Base-by-base conservation (phyloP, 371 early-diverging fungal genomes). In the Catenaria anguillulae region DNA sequence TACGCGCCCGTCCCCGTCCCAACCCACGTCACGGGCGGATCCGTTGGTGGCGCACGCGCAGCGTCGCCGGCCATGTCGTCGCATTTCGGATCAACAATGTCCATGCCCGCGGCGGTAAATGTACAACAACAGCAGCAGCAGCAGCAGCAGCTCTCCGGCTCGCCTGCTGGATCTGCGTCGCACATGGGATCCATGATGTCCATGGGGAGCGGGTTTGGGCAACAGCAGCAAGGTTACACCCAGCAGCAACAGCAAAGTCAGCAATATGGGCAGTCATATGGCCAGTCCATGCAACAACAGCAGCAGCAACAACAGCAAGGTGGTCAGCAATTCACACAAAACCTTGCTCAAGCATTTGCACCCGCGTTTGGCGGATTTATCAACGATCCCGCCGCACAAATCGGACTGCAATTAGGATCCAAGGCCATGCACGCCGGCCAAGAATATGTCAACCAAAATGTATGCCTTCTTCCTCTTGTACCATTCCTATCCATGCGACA, bases 331-430 rank as follows among this genome's bases (percentile, higher is more conserved):
- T n/a, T n/a, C n/a, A n/a, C n/a, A n/a, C 46, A 46, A 40, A 17
- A 17, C 40, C 10, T 5, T 5, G 40, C 10, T 17, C 5, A 21
- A 10, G 26, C 48, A 23, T 43, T 43, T 43, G 45, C 45, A 12
- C 45, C 12, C 19, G 26, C 48, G 48, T 48, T 60, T 31, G 42
- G 33, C 45, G 68, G 71, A 2, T 70, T 82, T 21, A 79, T 75
- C 59, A 80, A 77, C 64, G 86, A 85, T 66, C 89, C 88, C 36
- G 86, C 94, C 19, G 86, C 89, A 24, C 95, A 96, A 70, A 74
- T 98, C 70, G 96, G 97, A 13, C 85, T 96, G 86, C 93, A 96
- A 68, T 84, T 98, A 68, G 95, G 93, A 33, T 84, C 84, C 54
- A 82, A 82, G 62, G 98, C 97, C 5, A 77, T 98, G 68, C 78